A percentile compares a stretch with the other conserved stretches of the same genome.
Evolutionary conservation across 2,329 filamentous ascomycete species (phyloP).

Genomic region (Sclerotiophoma versabilis): DNA sequence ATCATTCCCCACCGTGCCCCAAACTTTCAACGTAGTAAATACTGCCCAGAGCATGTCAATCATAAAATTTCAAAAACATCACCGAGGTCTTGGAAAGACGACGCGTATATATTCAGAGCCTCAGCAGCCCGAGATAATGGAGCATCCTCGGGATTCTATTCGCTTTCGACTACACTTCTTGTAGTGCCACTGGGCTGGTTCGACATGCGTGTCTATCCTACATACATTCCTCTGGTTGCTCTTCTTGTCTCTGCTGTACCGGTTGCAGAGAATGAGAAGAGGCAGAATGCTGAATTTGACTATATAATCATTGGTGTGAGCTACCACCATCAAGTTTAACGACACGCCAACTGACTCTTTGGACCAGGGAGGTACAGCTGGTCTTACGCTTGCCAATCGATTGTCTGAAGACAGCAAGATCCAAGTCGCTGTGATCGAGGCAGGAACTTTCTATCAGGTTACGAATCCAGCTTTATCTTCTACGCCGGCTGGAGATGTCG

Average conservation of each 20-base stretch:
- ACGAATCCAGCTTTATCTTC: slow-evolving; percentile 13
- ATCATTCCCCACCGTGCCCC: neutral
- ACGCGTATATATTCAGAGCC: neutral
- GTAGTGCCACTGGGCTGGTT: neutral
- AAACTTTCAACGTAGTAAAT: neutral
- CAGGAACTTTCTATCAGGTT: slow-evolving; percentile 30
- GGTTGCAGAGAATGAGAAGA: slow-evolving; percentile 3
- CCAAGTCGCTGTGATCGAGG: slow-evolving; percentile 35
- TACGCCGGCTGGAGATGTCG: slow-evolving; percentile 31
- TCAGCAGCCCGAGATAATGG: neutral
- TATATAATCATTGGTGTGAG: slow-evolving; percentile 27
- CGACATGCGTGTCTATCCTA: neutral
- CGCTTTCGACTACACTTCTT: neutral
- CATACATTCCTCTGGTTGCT: neutral
- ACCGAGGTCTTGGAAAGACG: neutral
- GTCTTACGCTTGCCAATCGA: slow-evolving; percentile 17
- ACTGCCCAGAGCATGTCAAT: neutral
- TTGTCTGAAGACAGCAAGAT: slow-evolving; percentile 16
- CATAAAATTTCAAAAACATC: neutral
- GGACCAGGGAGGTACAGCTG: slow-evolving; percentile 20
- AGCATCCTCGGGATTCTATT: neutral
- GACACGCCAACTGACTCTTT: neutral
- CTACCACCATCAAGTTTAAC: slow-evolving; percentile 3
- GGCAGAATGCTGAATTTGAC: slow-evolving; percentile 23
- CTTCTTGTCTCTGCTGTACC: slow-evolving; percentile 5